Base-by-base conservation (phyloP, 257 asterid genomes). In the Gentiana straminea region DNA sequence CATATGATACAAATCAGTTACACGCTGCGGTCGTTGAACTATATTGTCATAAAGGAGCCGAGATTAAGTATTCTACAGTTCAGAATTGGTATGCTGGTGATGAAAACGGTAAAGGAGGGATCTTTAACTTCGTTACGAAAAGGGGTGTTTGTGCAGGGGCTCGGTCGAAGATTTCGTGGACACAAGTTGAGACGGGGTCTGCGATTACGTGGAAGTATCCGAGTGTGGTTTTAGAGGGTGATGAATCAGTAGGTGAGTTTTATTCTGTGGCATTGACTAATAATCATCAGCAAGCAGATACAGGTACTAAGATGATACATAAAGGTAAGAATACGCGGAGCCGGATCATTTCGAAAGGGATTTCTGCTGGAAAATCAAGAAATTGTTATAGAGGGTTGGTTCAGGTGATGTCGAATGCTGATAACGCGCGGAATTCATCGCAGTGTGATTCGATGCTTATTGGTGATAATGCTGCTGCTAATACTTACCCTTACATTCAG, bases 41-140 rank as follows among this genome's bases (percentile, higher is more conserved):
- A 70, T 85, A 81, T 59, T 83, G 95, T 64, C 94, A 81, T 10
- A 64, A 88, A 58, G 86, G 85, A 2, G 90, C 97, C 0, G 91
- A 83, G 77, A 92, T 92, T 52, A 88, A 88, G 78, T 85, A 92
- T 63, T 88, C 97, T 9, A 92, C 99, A 0, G 97, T 92, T 48
- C 99, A 92, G 75, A 92, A 92, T 73, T 92, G 99, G 99, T 92
- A 88, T 37, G 97, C 97, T 0, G 99, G 99, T 5, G 95, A 92
- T 56, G 94, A 78, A 71, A 58, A 85, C 3, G 99, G 99, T 33
- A 83, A 24, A 51, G 99, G 99, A 13, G 97, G 97, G 52, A 85
- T 92, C 13, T 92, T 38, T 62, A 92, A 92, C 62, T 92, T 92
- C 47, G 97, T 92, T 39, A 92, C 99, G 0, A 92, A 92, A 73